Base-by-base conservation (phyloP, 306 rosid genomes). In the Vachellia pachyceras region DNA sequence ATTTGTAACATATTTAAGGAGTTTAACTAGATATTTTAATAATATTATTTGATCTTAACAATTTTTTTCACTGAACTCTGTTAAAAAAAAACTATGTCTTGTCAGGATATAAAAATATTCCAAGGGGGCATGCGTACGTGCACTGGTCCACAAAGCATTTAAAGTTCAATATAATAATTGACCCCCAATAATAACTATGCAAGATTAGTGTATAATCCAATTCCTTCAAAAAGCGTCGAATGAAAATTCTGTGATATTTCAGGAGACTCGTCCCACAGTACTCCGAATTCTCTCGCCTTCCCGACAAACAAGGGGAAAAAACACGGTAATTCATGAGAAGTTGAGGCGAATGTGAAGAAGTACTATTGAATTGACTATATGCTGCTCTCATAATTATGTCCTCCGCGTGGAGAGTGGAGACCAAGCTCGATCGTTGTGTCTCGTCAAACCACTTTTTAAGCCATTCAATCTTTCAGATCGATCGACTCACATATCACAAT, bases 381-480 rank as follows among this genome's bases (percentile, higher is more conserved):
- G 70, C 45, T 33, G 40, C 44, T 65, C 45, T 18, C 72, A 67
- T 67, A 67, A 67, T 67, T 39, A 33, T 67, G 49, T 40, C 72
- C 33, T 67, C 72, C 72, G 72, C 72, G 47, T 39, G 72, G 46
- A 67, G 49, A 67, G 47, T 39, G 72, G 46, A 67, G 49, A 67
- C 72, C 49, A 6, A 5, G 72, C 45, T 7, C 45, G 70, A 65
- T 65, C 3, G 17, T 18, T 63, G 14, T 41, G 39, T 63, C 70
- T 12, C 12, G 11, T 65, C 70, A 36, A 65, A 6, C 69, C 10
- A 14, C 22, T 33, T 36, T 65, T 36, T 29, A 54, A n/a, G n/a
- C n/a, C 4, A 54, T 18, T 64, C 0, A 11, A 25, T 3, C 14
- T 57, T 57, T 57, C 22, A 22, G 1, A 22, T 9, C 0, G 13